Base-by-base conservation (phyloP, 257 asterid species). In the Handroanthus guayacan region DNA sequence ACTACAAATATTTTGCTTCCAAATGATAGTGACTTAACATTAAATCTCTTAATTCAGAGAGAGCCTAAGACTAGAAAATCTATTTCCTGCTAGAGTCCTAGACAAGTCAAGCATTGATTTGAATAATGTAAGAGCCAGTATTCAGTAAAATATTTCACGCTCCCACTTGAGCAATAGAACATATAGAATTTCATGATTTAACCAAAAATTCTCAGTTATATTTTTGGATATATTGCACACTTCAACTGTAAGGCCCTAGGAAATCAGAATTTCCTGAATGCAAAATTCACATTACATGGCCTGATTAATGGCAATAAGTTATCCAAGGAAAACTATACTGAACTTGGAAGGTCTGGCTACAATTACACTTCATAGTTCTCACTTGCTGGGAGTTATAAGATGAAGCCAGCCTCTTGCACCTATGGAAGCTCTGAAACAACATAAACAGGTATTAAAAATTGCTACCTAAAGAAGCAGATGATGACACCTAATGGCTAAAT, bases 21-120 rank as follows among this genome's bases (percentile, higher is more conserved):
- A 64, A 56, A 62, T 64, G 66, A 71, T 60, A 34, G 67, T 13
- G 44, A 41, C 73, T 64, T 63, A 7, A 9, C 11, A 17, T 5
- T n/a, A 71, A 51, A 54, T 78, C 56, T 78, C 13, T 52, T 65
- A 31, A 39, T 62, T 67, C 67, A 61, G 55, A 61, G 76, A 54
- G 65, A 9, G 58, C 60, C 41, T 36, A 20, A 25, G 60, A 51
- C 36, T 16, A 5, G 67, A 64, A 18, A 20, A 62, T 43, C 4
- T 17, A 62, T 55, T 62, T 52, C 62, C 54, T 64, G 55, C 52
- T 41, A 43, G 71, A 44, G 31, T 25, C 31, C 31, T 25, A 25
- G 31, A 25, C 43, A 47, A 18, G 44, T 71, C 39, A 52, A 47
- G 31, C 68, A 71, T 39, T 51, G 50, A 65, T 47, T 38, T 37